phyloP scores from a whole-genome alignment of 441 rosid species.

The Macaranga tanarius region DNA sequence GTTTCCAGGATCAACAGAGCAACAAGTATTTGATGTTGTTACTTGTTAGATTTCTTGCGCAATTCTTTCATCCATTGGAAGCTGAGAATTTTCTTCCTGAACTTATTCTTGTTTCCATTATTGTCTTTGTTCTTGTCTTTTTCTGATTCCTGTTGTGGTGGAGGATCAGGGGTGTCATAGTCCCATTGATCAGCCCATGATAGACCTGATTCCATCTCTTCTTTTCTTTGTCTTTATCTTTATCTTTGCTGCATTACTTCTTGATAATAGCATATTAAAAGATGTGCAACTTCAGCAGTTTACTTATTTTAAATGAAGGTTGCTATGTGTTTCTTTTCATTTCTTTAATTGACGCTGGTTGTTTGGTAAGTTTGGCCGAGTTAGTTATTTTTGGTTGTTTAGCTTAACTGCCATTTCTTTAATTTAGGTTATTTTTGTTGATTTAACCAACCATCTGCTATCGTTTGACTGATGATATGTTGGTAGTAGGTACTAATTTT shows the following conservation, averaged over 20 bases:
- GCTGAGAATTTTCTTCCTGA: slow-evolving; percentile 45
- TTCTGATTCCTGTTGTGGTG: slow-evolving; percentile 32
- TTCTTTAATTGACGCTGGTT: not conserved
- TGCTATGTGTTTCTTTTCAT: not conserved
- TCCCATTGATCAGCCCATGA: slow-evolving; percentile 99
- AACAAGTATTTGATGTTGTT: not conserved
- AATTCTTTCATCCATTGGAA: slow-evolving; percentile 75
- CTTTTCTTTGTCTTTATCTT: not conserved
- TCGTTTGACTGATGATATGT: not conserved
- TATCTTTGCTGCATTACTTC: slow-evolving; percentile 4
- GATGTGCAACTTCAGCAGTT: not conserved
- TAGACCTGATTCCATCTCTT: slow-evolving; percentile 60
- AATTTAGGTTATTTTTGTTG: not conserved
- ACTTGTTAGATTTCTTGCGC: slow-evolving; percentile 55
- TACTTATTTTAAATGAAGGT: slow-evolving; percentile 12
- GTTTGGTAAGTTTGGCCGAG: not conserved
- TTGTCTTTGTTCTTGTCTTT: slow-evolving; percentile 40
- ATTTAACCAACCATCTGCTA: not conserved
- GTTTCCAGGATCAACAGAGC: not conserved
- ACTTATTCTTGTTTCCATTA: slow-evolving; percentile 41
- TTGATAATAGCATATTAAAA: not conserved
- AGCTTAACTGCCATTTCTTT: not conserved
- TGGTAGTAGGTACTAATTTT: not conserved
- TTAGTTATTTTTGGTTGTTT: slow-evolving; percentile 9
- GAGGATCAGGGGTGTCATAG: slow-evolving; percentile 49